phyloP scores from a whole-genome alignment of 208 protist species.

The Borovskyia barvae region DNA sequence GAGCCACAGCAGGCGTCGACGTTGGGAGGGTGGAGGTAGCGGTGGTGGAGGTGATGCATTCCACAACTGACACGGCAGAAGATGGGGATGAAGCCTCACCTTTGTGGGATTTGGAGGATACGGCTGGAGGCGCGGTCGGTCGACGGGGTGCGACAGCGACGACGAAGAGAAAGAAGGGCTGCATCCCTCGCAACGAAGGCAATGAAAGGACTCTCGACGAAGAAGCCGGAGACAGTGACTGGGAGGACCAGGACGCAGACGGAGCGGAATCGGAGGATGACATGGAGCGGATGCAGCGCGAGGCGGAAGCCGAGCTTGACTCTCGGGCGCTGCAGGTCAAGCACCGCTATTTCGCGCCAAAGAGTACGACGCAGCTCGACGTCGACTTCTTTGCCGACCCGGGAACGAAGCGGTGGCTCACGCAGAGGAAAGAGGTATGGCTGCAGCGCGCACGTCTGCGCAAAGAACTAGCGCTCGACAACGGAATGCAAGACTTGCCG shows the following conservation, averaged over 20 bases:
- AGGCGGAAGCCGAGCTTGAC: slow-evolving; percentile 52
- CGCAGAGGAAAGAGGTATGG: slow-evolving; percentile 55
- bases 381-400: slow-evolving; percentile 58
- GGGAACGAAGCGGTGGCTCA: slow-evolving; percentile 53
- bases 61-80: too few relatives aligned
- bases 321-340: slow-evolving; percentile 33
- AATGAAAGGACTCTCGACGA: background rate
- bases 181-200: background rate
- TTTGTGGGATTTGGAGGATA: slow-evolving; percentile 56
- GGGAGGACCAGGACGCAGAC: slow-evolving; percentile 33
- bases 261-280: slow-evolving; percentile 48
- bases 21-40: background rate
- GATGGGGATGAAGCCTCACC: background rate
- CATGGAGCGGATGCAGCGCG: slow-evolving; percentile 37
- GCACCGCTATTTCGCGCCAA: slow-evolving; percentile 69
- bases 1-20: background rate
- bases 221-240: slow-evolving; percentile 22
- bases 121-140: slow-evolving; percentile 11
- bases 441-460: slow-evolving; percentile 74
- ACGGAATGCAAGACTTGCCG: slow-evolving; percentile 8
- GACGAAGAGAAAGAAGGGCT: background rate
- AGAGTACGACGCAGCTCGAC: slow-evolving; percentile 59
- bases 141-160: background rate
- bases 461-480: slow-evolving; percentile 52
- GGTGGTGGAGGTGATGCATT: background rate